Evolutionary conservation across 208 protist species (phyloP).

Genomic region (Trypanosoma scelopori): DNA sequence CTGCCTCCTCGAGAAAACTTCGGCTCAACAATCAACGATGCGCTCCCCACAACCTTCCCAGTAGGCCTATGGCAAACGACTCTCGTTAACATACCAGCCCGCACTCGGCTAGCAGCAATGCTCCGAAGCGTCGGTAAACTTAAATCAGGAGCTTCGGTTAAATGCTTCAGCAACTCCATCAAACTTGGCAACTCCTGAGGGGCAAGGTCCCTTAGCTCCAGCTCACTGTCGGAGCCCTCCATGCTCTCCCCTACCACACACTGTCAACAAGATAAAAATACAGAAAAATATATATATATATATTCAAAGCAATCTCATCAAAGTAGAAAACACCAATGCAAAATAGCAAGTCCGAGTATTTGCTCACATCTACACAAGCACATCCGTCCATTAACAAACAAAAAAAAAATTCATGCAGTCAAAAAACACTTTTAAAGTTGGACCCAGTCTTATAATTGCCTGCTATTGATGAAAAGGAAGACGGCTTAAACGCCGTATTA

Average conservation of each 20-base stretch:
- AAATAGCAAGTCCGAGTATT: no score
- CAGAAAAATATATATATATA: conserved; percentile 12
- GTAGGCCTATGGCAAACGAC: conserved; percentile 47
- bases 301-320: no score
- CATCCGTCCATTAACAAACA: conserved; percentile 1
- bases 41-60: conserved; percentile 51
- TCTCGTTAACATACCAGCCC: conserved; percentile 50
- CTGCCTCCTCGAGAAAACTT: conserved; percentile 74
- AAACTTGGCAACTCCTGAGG: conserved; percentile 28
- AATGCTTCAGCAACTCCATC: conserved; percentile 33
- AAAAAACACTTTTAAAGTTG: conserved; percentile 49
- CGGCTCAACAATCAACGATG: conserved; percentile 76
- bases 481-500: conserved; percentile 28
- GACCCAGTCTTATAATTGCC: conserved; percentile 38
- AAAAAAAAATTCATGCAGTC: conserved; percentile 20
- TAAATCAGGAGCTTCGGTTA: conserved; percentile 35
- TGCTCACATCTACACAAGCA: no score
- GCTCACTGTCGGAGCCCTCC: conserved; percentile 5
- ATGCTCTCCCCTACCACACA: conserved; percentile 7
- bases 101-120: conserved; percentile 31
- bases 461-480: conserved; percentile 41
- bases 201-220: conserved; percentile 25
- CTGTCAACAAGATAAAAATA: conserved; percentile 5
- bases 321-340: no score
- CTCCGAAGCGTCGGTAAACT: conserved; percentile 4